Evolutionary conservation across 352 stramenopile species (phyloP).

Genomic region (Phytophthora constricta): DNA sequence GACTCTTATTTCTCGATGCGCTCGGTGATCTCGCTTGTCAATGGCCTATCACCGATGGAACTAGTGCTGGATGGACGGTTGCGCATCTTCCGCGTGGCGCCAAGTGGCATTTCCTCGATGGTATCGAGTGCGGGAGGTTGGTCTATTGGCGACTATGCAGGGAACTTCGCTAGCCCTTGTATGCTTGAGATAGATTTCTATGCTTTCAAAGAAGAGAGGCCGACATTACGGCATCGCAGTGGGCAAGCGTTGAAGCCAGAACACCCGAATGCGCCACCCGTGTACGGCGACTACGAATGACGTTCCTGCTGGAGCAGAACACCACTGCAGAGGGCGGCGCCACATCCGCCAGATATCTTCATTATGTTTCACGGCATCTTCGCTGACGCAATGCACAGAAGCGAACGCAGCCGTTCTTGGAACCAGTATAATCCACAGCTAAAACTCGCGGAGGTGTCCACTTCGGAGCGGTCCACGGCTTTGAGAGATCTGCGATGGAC

Average conservation of each 20-base stretch:
- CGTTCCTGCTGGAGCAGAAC: constrained; percentile 8
- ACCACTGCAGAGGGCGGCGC: not conserved
- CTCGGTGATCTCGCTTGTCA: constrained; percentile 7
- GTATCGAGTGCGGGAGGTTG: constrained; percentile 3
- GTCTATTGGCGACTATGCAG: constrained; percentile 15
- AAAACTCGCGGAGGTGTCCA: constrained; percentile 10
- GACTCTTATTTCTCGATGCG: constrained; percentile 1
- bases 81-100: constrained; percentile 40
- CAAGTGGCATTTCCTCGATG: constrained; percentile 34
- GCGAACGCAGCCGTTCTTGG: not conserved
- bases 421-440: not conserved
- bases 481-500: constrained; percentile 20
- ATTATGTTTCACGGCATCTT: constrained; percentile 17
- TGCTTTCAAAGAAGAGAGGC: not conserved
- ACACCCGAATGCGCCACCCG: not conserved
- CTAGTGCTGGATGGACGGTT: constrained; percentile 34
- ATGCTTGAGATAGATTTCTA: constrained; percentile 11
- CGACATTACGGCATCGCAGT: too few species aligned
- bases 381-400: not conserved
- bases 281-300: constrained; percentile 8
- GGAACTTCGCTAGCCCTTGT: not conserved
- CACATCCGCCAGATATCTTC: constrained; percentile 1
- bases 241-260: too few species aligned
- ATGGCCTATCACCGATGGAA: constrained; percentile 6
- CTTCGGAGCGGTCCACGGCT: constrained; percentile 1